A percentile compares a stretch with the other conserved stretches of the same genome.
phyloP scores from a whole-genome alignment of 768 basidiomycete species.

The Leucocoprinus sp. region DNA sequence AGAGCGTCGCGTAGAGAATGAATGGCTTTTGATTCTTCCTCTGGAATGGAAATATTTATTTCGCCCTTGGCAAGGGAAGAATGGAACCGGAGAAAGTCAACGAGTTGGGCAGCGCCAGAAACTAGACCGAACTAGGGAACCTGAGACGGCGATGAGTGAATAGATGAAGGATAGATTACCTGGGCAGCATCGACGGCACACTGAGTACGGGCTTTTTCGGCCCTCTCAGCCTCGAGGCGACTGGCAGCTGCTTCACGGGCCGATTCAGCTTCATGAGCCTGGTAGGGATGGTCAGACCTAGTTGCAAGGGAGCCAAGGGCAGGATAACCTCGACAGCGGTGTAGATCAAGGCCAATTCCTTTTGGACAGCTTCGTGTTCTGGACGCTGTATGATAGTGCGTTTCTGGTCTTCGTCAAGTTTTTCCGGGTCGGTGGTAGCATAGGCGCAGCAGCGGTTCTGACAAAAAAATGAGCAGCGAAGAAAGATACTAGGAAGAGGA shows the following conservation, averaged over 20 bases:
- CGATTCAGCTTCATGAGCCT: slow-evolving; percentile 61
- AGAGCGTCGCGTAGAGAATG: slow-evolving; percentile 45
- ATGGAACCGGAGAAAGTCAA: slow-evolving; percentile 55
- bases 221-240: slow-evolving; percentile 47
- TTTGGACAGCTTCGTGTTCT: slow-evolving; percentile 66
- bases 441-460: slow-evolving; percentile 73
- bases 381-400: slow-evolving; percentile 66
- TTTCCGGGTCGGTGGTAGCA: slow-evolving; percentile 54
- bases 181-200: slow-evolving; percentile 50
- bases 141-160: background rate
- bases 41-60: slow-evolving; percentile 35
- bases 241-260: slow-evolving; percentile 46
- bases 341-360: slow-evolving; percentile 78
- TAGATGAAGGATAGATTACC: slow-evolving; percentile 31
- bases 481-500: slow-evolving; percentile 8
- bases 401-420: slow-evolving; percentile 85
- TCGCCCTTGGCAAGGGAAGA: slow-evolving; percentile 38
- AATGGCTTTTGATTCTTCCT: slow-evolving; percentile 47
- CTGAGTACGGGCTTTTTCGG: slow-evolving; percentile 45
- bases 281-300: slow-evolving; percentile 10
- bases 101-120: slow-evolving; percentile 39
- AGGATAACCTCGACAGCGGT: slow-evolving; percentile 70
- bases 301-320: background rate
- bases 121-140: slow-evolving; percentile 33
- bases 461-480: slow-evolving; percentile 12